Base-by-base conservation (phyloP, 352 stramenopile genomes). In the Phytophthora quininea region DNA sequence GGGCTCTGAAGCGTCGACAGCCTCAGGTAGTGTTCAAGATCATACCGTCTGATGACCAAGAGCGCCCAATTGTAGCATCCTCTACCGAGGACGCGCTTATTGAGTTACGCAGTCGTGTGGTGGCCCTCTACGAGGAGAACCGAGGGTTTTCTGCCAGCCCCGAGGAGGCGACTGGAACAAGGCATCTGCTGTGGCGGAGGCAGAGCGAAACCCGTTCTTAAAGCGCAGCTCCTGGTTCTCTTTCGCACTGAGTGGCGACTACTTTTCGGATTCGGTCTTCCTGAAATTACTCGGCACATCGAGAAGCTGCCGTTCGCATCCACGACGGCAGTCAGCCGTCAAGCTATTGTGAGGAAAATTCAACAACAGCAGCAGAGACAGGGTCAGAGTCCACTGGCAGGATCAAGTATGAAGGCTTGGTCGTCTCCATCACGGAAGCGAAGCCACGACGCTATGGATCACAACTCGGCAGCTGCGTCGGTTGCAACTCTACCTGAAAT, bases 181-280 rank as follows among this genome's bases (percentile, higher is more conserved):
- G n/a, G 45, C 10, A 9, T 58, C 29, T 31, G 6, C 30, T 46
- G 11, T 38, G 15, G 47, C 54, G 27, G 69, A 73, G 31, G 62
- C 59, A 4, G 82, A 79, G n/a, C 64, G 64, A 38, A 94, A 93
- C 40, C 86, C 85, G 27, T 91, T 96, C 45, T 58, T 92, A 50
- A 84, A 80, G 49, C 82, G 87, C 1, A 89, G 74, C 5, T 93
- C 86, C 31, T 95, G 89, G 89, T 88, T 86, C 54, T 92, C 84
- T 19, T 97, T 92, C 54, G 84, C 86, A 6, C 54, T 97, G 3
- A 69, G 80, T 10, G 86, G 88, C 9, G 71, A 81, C 31, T 89
- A 93, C 47, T 97, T 97, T 97, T 96, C 64, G 89, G 89, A 0
- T 88, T 96, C 52, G 81, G 85, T 0, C 33, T 96, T 4, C 82